Conservation (phyloP, 78 protist genomes). For the Dictyostelium intermedium region DNA sequence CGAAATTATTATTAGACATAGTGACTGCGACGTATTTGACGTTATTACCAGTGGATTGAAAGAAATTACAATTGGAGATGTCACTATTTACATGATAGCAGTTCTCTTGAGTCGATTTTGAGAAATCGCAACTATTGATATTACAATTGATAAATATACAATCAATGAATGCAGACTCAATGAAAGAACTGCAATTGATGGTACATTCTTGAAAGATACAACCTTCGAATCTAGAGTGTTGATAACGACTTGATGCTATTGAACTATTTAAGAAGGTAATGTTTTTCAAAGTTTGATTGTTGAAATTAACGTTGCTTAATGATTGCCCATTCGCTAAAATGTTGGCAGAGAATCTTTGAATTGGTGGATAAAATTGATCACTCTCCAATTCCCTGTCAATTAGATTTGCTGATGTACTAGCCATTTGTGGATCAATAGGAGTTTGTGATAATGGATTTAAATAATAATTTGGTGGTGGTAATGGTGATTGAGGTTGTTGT, state of each 20-base stretch:
- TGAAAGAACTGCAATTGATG: neutral
- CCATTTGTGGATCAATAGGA: neutral
- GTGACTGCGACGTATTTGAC: neutral
- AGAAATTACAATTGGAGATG: slow-evolving; percentile 10
- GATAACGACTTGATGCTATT: neutral
- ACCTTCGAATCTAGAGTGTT: neutral
- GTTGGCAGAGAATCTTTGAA: neutral
- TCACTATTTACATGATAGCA: neutral
- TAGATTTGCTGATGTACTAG: neutral
- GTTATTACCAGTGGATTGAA: neutral
- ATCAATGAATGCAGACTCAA: neutral
- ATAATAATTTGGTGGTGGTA: neutral
- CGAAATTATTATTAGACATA: neutral
- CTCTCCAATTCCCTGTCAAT: neutral
- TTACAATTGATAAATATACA: slow-evolving; percentile 7
- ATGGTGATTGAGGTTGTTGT: neutral
- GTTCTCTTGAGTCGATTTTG: neutral
- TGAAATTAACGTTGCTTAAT: neutral
- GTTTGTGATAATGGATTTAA: neutral
- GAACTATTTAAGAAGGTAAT: neutral
- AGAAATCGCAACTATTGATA: neutral
- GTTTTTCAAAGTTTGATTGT: neutral
- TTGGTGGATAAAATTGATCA: slow-evolving; percentile 14
- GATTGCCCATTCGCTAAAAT: neutral
- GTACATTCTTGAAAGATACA: neutral